Evolutionary conservation across 1,284 basidiomycete genomes (phyloP).

Genomic region (Pterulicium gracile): DNA sequence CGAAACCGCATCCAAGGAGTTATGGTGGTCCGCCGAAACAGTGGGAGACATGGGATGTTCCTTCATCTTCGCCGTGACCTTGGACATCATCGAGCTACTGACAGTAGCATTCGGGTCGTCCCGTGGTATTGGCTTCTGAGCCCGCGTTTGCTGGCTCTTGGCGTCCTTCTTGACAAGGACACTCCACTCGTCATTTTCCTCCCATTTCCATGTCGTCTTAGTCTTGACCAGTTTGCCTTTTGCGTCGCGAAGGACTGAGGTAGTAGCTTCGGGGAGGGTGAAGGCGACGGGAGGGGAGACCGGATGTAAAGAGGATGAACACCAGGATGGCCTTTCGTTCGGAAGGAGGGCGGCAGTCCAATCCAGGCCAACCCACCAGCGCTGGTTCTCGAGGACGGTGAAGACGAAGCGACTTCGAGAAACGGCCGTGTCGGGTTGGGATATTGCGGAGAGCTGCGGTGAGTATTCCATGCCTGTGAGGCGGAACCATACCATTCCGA

Average conservation of each 20-base stretch:
- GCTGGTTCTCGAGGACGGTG: constrained; percentile 87
- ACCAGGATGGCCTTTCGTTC: constrained; percentile 87
- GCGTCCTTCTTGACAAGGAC: constrained; percentile 56
- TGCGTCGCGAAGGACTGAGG: constrained; percentile 39
- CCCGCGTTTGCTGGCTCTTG: constrained; percentile 28
- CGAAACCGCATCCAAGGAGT: neutral
- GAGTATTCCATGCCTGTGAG: constrained; percentile 41
- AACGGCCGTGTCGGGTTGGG: constrained; percentile 21
- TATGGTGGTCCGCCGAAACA: neutral
- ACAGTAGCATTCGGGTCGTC: constrained; percentile 29
- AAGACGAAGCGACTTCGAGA: constrained; percentile 66
- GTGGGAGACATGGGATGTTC: constrained; percentile 8
- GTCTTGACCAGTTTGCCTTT: constrained; percentile 46
- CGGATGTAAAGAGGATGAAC: constrained; percentile 43
- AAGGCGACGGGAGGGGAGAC: constrained; percentile 58
- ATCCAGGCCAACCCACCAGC: constrained; percentile 88
- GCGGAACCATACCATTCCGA: constrained; percentile 35
- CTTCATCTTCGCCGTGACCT: constrained; percentile 20
- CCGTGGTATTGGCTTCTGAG: constrained; percentile 47
- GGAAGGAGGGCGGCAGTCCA: constrained; percentile 92
- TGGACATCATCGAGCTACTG: constrained; percentile 30
- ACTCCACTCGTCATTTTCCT: constrained; percentile 73
- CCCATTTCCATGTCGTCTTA: constrained; percentile 76
- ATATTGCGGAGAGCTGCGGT: constrained; percentile 20
- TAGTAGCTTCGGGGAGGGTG: constrained; percentile 43